Base-by-base conservation (phyloP, 495 filamentous ascomycete species). In the Lepidopterella palustris region DNA sequence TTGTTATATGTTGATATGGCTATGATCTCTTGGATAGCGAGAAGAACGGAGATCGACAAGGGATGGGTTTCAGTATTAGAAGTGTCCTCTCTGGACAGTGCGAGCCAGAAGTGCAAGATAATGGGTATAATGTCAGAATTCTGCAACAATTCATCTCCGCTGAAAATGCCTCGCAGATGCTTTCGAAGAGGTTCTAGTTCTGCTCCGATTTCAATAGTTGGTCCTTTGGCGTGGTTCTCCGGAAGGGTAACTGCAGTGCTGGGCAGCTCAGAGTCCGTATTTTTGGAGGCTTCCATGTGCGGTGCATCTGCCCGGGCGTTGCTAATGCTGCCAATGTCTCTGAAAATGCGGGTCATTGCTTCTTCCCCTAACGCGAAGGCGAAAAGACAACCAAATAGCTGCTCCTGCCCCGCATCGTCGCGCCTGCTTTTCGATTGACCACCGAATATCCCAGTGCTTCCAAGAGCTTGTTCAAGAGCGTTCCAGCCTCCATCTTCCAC, bases 381-480 rank as follows among this genome's bases (percentile, higher is more conserved):
- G 53, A 97, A 76, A n/a, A 97, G 80, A 62, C 84, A 82, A 15
- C 90, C 90, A 74, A 95, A 95, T 1, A 95, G 74, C 69, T 90
- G 86, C 50, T 88, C 84, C 59, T 82, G 80, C 55, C 84, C 83
- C 72, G 77, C 80, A 25, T 79, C 69, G 61, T 84, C 80, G n/a
- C 78, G 76, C 35, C 28, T 42, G 23, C 60, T 64, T 21, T 53
- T 58, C 23, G 56, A 55, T 35, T 55, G 55, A 68, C 69, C 61
- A 59, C 80, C 80, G 62, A 85, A 76, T 62, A 84, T 70, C 59
- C 85, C 79, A 75, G 80, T 77, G 70, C 77, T 77, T 58, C 76
- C 81, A 58, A 92, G 78, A 10, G 79, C 78, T 59, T 87, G 82
- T 62, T 93, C 83, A 57, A 97, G 70, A n/a, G 82, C 82, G 56